Conservation (phyloP, 345 rosid species). For the Microthlaspi erraticum region DNA sequence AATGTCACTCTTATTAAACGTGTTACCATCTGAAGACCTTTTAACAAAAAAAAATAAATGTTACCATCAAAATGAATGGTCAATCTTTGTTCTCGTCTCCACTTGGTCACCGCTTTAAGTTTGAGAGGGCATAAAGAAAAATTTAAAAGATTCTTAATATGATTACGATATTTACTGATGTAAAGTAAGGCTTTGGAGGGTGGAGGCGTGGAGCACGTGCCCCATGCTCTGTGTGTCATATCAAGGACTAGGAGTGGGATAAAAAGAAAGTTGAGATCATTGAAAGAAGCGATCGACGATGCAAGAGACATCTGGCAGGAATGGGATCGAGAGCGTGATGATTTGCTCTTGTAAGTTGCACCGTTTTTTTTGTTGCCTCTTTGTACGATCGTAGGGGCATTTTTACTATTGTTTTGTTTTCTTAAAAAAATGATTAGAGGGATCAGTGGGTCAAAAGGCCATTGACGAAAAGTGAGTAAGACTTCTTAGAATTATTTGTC, state of each 20-base stretch:
- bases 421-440: neutral
- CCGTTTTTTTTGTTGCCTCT: conserved; percentile 10
- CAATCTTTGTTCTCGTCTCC: too few species aligned
- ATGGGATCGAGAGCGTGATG: neutral
- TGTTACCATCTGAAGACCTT: too few species aligned
- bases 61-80: too few species aligned
- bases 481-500: neutral
- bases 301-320: neutral
- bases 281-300: neutral
- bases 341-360: conserved; percentile 12
- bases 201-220: too few species aligned
- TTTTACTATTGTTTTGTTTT: neutral
- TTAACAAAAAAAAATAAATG: too few species aligned
- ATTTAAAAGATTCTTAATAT: too few species aligned
- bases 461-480: conserved; percentile 20
- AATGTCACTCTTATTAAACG: too few species aligned
- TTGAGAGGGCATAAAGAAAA: too few species aligned
- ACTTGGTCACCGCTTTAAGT: too few species aligned
- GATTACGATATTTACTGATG: too few species aligned
- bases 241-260: neutral
- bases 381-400: conserved; percentile 23
- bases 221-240: neutral
- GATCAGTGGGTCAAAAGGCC: conserved; percentile 21
- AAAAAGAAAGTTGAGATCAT: neutral
- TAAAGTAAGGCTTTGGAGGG: too few species aligned